Conservation (phyloP, 352 stramenopile species). For the Pythium rishiriense region DNA sequence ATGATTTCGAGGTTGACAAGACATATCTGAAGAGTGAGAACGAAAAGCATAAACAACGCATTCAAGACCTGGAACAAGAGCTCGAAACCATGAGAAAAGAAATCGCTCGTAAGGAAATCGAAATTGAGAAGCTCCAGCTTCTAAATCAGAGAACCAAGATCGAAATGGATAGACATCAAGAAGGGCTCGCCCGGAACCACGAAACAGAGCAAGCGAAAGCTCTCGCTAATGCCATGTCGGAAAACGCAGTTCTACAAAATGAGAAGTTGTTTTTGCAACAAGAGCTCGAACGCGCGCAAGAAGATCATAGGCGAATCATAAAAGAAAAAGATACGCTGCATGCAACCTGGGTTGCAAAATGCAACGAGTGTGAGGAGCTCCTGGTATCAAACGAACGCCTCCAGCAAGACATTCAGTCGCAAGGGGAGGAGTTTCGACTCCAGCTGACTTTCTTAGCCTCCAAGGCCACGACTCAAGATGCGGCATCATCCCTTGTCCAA, state of each 20-base stretch:
- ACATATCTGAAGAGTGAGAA: constrained; percentile 25
- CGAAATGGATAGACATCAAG: constrained; percentile 38
- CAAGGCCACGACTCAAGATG: background rate
- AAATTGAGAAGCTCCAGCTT: constrained; percentile 47
- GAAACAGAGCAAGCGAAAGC: constrained; percentile 36
- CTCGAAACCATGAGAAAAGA: constrained; percentile 44
- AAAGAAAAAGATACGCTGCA: constrained; percentile 35
- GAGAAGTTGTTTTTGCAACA: constrained; percentile 16
- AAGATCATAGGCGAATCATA: constrained; percentile 20
- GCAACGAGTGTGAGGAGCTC: constrained; percentile 49
- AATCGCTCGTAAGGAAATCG: constrained; percentile 42
- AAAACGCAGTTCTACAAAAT: constrained; percentile 5
- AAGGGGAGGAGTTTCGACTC: constrained; percentile 44
- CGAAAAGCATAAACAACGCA: constrained; percentile 22
- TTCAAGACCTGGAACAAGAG: constrained; percentile 23
- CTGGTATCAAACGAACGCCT: constrained; percentile 41
- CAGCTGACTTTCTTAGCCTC: constrained; percentile 36
- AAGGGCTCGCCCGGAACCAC: constrained; percentile 3
- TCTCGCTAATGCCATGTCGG: constrained; percentile 19
- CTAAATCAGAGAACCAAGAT: constrained; percentile 33
- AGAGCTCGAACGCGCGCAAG: constrained; percentile 15
- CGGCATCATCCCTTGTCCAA: constrained; percentile 33
- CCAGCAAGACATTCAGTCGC: constrained; percentile 42
- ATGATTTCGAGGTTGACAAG: constrained; percentile 1
- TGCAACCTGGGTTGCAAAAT: constrained; percentile 35